These are phyloP conservation scores for Nakazawaea laoshanensis DNA, from an alignment of 805 yeast genomes.

Conservation along the genomic window DNA sequence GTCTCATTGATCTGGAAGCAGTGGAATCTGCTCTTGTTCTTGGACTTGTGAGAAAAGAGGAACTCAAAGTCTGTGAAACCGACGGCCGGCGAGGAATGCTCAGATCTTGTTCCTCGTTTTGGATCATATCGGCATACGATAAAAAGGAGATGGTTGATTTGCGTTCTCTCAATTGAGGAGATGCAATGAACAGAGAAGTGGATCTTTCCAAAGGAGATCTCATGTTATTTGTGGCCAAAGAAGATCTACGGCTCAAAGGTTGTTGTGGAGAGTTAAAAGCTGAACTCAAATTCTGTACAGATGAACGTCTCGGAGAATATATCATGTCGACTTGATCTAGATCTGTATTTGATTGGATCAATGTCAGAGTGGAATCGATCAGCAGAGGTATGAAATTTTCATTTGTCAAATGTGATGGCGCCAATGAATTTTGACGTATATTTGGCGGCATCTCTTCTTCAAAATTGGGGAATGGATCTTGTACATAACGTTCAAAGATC, in stretches of 20 bases:
- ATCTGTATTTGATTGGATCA: conserved; percentile 30
- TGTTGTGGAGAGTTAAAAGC: conserved; percentile 12
- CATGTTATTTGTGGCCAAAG: conserved; percentile 3
- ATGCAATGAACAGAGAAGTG: conserved; percentile 5
- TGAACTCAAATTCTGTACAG: conserved; percentile 41
- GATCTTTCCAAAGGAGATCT: conserved; percentile 11
- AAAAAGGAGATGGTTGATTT: conserved; percentile 43
- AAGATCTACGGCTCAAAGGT: conserved; percentile 9
- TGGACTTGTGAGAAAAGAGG: conserved; percentile 15
- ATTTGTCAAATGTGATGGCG: conserved; percentile 29
- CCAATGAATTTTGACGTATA: conserved; percentile 15
- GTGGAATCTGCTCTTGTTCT: conserved; percentile 17
- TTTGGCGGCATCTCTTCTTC: conserved; percentile 3
- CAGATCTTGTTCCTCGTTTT: conserved; percentile 47
- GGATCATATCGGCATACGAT: conserved; percentile 75
- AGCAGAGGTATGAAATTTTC: conserved; percentile 52
- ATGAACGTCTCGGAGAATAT: conserved; percentile 40
- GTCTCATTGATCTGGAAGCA: conserved; percentile 7
- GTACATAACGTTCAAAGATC: conserved; percentile 63
- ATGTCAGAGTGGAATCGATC: conserved; percentile 38
- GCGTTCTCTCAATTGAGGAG: conserved; percentile 13
- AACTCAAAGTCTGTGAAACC: conserved; percentile 31
- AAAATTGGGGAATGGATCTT: conserved; percentile 33
- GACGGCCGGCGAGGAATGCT: conserved; percentile 52
- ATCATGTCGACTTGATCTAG: conserved; percentile 41